Evolutionary conservation across 768 basidiomycete species (phyloP).

Genomic region (Leucogyrophana mollusca): DNA sequence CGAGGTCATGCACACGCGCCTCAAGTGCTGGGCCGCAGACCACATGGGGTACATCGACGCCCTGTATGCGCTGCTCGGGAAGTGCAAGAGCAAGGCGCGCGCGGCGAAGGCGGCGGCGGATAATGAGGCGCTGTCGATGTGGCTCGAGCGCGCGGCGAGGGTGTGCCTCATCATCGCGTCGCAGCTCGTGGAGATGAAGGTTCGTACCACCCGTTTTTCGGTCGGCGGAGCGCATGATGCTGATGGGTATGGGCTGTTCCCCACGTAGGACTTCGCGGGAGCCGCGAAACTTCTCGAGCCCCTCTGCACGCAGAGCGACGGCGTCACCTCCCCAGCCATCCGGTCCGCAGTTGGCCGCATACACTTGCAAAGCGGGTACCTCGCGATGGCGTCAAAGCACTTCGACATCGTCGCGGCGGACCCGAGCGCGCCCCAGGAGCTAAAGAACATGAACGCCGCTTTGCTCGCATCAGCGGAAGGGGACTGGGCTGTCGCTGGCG

Average conservation of each 20-base stretch:
- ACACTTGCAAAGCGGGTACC: constrained; percentile 71
- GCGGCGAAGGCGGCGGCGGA: constrained; percentile 19
- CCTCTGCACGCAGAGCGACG: constrained; percentile 46
- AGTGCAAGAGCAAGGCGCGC: constrained; percentile 55
- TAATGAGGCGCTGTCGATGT: constrained; percentile 52
- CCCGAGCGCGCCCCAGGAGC: constrained; percentile 38
- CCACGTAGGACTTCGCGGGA: constrained; percentile 60
- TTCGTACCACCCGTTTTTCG: constrained; percentile 20
- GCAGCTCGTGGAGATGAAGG: constrained; percentile 85
- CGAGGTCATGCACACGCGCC: constrained; percentile 67
- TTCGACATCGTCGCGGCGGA: constrained; percentile 43
- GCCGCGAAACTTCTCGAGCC: constrained; percentile 69
- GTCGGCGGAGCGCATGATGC: constrained; percentile 2
- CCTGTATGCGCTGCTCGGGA: constrained; percentile 57
- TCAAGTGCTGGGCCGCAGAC: constrained; percentile 83
- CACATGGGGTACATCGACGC: constrained; percentile 79
- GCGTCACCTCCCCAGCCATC: constrained; percentile 48
- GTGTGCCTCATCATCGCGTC: constrained; percentile 78
- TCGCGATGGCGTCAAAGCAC: constrained; percentile 57
- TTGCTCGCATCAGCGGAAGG: constrained; percentile 68
- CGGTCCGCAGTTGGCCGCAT: constrained; percentile 71
- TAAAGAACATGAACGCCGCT: constrained; percentile 63
- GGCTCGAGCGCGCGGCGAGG: constrained; percentile 78
- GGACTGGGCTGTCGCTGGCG: constrained; percentile 58
- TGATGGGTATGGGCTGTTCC: not conserved